Conservation (phyloP, 176 grass and related monocot species). For the Ananas comosus region DNA sequence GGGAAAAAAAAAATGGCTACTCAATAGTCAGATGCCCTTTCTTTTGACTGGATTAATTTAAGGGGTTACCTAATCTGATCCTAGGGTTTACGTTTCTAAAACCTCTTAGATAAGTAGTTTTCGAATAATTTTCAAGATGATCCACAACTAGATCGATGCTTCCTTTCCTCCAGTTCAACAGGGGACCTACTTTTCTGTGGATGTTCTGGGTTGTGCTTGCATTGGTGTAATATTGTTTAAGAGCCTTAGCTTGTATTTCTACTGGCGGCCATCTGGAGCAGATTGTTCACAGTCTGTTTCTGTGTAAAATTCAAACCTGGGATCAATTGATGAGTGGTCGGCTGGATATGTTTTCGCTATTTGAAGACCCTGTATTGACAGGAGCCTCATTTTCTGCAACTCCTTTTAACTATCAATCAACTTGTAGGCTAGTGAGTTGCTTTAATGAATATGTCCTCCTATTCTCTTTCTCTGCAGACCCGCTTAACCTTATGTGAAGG, state of each 20-base stretch:
- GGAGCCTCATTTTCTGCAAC: neutral
- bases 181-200: too few species aligned
- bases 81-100: neutral
- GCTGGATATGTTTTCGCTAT: neutral
- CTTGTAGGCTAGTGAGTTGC: conserved; percentile 5
- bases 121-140: too few species aligned
- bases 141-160: too few species aligned
- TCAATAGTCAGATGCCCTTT: neutral
- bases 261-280: too few species aligned
- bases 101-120: too few species aligned
- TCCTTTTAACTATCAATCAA: neutral
- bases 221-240: too few species aligned
- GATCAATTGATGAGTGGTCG: neutral
- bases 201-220: too few species aligned
- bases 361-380: neutral
- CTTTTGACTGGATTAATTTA: neutral
- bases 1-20: too few species aligned
- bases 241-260: too few species aligned
- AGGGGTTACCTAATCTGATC: neutral
- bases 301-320: neutral
- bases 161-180: too few species aligned
- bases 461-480: conserved; percentile 33
- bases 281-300: too few species aligned
- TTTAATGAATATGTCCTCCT: neutral
- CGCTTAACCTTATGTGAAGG: conserved; percentile 96